A percentile compares a stretch with the other conserved stretches of the same genome.
These are phyloP conservation scores for Daldinia loculata DNA, from an alignment of 495 filamentous ascomycete species.

Conservation along the genomic window DNA sequence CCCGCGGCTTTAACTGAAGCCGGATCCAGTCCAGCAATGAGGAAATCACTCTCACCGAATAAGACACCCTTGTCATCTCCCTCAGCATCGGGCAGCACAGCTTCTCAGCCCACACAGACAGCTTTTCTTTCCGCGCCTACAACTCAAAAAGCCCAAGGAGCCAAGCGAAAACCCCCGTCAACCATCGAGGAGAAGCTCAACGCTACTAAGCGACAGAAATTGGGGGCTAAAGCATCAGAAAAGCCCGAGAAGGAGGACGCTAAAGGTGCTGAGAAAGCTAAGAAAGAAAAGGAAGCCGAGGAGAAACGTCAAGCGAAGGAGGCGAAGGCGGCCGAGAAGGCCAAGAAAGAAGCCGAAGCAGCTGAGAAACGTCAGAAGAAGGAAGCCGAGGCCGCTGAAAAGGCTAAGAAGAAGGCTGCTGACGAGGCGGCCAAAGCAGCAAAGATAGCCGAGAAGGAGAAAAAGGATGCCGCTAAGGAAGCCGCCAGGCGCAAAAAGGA, in stretches of 20 bases:
- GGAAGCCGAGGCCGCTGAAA: conserved; percentile 56
- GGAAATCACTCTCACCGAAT: conserved; percentile 44
- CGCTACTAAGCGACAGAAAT: background rate
- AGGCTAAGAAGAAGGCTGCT: conserved; percentile 60
- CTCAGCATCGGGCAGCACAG: background rate
- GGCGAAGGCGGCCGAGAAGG: conserved; percentile 51
- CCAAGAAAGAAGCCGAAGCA: conserved; percentile 55
- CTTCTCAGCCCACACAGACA: conserved; percentile 10
- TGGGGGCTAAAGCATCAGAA: background rate
- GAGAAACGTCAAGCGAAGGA: conserved; percentile 8
- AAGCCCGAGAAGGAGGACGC: background rate
- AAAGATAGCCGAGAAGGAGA: conserved; percentile 49
- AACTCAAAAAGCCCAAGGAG: conserved; percentile 14
- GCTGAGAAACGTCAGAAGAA: conserved; percentile 61
- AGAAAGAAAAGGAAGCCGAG: conserved; percentile 61
- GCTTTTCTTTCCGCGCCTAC: conserved; percentile 12
- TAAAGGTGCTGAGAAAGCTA: conserved; percentile 4
- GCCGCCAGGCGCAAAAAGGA: conserved; percentile 56
- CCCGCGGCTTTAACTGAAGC: conserved; percentile 46
- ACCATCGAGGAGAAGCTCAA: background rate
- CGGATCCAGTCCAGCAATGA: conserved; percentile 46
- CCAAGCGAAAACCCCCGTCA: conserved; percentile 17
- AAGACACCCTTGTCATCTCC: conserved; percentile 33
- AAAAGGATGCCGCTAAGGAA: conserved; percentile 50
- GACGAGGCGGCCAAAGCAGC: conserved; percentile 54